Evolutionary conservation across 805 yeast species (phyloP).

Genomic region (Starmerella vitae): DNA sequence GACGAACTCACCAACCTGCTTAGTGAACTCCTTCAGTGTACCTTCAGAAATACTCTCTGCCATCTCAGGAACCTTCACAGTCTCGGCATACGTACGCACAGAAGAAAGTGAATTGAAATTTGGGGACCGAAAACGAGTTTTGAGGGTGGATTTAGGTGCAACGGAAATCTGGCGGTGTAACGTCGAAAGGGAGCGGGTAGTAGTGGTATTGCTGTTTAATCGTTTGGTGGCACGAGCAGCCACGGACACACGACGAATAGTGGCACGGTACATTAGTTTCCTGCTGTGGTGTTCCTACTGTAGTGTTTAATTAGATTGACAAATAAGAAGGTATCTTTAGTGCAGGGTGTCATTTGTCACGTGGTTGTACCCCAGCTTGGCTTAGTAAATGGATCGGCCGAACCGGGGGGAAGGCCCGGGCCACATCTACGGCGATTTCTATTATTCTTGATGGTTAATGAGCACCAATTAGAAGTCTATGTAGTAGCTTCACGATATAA

Average conservation of each 20-base stretch:
- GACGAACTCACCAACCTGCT: slow-evolving; percentile 75
- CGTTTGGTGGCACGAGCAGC: slow-evolving; percentile 2
- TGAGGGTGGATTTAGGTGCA: neutral
- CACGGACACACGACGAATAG: slow-evolving; percentile 8
- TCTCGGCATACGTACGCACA: slow-evolving; percentile 26
- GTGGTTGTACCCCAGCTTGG: too few species aligned
- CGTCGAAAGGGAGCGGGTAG: slow-evolving; percentile 9
- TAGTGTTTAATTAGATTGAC: too few species aligned
- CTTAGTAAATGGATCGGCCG: too few species aligned
- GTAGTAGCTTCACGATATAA: too few species aligned
- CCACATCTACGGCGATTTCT: too few species aligned
- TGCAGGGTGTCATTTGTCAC: too few species aligned
- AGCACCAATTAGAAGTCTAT: too few species aligned
- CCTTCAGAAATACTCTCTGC: slow-evolving; percentile 98
- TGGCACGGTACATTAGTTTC: slow-evolving; percentile 12
- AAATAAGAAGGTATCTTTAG: too few species aligned
- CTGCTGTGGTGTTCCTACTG: too few species aligned
- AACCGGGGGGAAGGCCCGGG: too few species aligned
- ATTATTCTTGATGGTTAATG: too few species aligned
- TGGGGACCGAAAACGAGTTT: neutral
- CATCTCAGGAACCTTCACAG: slow-evolving; percentile 92
- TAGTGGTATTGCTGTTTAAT: neutral
- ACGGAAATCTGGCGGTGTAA: slow-evolving; percentile 4
- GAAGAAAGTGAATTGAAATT: neutral
- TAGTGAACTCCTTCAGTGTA: slow-evolving; percentile 50